A percentile compares a stretch with the other conserved stretches of the same genome.
Evolutionary conservation across 2,329 filamentous ascomycete species (phyloP).

Genomic region (Orbilia ellipsospora): DNA sequence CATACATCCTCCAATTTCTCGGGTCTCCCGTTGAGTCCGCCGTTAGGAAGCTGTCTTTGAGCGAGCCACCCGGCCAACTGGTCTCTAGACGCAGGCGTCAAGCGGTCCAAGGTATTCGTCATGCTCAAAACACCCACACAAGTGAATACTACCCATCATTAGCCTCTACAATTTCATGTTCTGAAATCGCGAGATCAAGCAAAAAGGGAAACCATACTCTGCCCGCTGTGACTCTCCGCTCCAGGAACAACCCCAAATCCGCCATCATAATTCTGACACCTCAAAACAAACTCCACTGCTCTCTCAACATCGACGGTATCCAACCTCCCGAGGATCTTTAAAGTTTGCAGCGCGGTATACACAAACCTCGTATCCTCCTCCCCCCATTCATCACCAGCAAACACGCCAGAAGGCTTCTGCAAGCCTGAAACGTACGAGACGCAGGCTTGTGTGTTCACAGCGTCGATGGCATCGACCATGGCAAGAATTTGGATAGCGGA

Average conservation of each 20-base stretch:
- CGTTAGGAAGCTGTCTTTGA: conserved; percentile 86
- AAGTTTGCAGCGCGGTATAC: conserved; percentile 86
- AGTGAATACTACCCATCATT: conserved; percentile 73
- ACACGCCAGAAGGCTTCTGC: conserved; percentile 74
- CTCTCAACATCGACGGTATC: conserved; percentile 81
- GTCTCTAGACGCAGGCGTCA: conserved; percentile 73
- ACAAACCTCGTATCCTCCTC: conserved; percentile 95
- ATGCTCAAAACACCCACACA: conserved; percentile 90
- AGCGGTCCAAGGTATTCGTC: conserved; percentile 80
- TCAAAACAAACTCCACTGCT: conserved; percentile 80
- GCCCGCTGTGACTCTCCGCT: conserved; percentile 92
- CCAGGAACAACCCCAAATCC: conserved; percentile 90
- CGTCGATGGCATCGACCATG: conserved; percentile 83
- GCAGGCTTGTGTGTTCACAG: conserved; percentile 71
- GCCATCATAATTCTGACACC: conserved; percentile 92
- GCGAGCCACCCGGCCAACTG: conserved; percentile 89
- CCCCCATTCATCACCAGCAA: conserved; percentile 95
- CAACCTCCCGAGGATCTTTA: conserved; percentile 79
- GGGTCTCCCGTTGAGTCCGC: conserved; percentile 90
- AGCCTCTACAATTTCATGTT: not conserved
- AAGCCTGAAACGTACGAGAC: conserved; percentile 47
- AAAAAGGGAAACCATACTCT: conserved; percentile 66
- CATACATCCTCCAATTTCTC: conserved; percentile 97
- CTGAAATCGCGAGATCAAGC: not conserved
- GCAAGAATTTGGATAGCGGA: conserved; percentile 94